A percentile compares a stretch with the other conserved stretches of the same genome.
Evolutionary conservation across 345 rosid genomes (phyloP).

Genomic region (Eucalyptus victrix): DNA sequence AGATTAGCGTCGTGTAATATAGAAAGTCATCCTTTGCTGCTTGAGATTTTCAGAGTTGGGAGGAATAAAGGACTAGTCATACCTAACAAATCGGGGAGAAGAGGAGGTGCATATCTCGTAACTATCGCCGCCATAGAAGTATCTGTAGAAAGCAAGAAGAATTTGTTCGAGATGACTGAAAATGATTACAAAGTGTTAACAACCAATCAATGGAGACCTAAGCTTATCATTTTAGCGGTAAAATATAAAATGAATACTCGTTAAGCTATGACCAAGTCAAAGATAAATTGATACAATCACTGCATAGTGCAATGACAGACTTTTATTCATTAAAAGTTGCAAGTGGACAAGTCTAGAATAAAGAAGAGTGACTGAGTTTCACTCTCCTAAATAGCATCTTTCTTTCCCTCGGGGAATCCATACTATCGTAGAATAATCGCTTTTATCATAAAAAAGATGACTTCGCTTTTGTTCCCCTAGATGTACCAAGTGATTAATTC

Average conservation of each 20-base stretch:
- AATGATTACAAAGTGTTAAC: neutral
- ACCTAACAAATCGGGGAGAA: accelerated
- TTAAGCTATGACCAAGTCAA: neutral
- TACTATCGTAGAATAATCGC: no score
- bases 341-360: neutral
- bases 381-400: neutral
- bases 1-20: neutral
- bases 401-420: no score
- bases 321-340: neutral
- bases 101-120: no score
- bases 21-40: no score
- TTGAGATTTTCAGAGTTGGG: neutral
- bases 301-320: neutral
- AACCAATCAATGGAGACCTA: neutral
- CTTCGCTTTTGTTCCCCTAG: no score
- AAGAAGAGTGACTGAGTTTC: neutral
- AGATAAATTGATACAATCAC: neutral
- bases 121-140: no score
- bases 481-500: no score
- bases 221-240: neutral
- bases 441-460: no score
- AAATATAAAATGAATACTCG: neutral
- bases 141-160: no score
- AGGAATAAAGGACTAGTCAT: neutral
- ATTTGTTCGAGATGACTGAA: no score